A percentile compares a stretch with the other conserved stretches of the same genome.
phyloP scores from a whole-genome alignment of 129 eudicot species.

The Arctium lappa region DNA sequence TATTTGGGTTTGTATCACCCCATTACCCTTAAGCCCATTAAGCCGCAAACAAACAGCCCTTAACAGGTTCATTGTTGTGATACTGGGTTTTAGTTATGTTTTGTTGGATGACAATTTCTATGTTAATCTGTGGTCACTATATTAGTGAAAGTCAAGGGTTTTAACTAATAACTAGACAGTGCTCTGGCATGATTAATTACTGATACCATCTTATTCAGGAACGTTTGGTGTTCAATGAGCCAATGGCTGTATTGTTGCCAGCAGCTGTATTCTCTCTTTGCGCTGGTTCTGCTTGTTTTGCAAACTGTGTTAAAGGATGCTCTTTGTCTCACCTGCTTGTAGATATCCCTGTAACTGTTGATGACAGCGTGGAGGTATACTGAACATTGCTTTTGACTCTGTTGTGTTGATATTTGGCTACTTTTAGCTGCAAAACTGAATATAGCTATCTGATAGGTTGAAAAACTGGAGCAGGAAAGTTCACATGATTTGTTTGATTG shows the following conservation, averaged over 20 bases:
- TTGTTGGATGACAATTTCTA: slow-evolving; percentile 1
- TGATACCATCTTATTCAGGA: slow-evolving; percentile 45
- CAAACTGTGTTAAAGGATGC: slow-evolving; percentile 26
- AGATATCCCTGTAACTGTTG: slow-evolving; percentile 39
- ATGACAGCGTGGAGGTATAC: slow-evolving; percentile 45
- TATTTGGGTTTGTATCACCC: too few species aligned
- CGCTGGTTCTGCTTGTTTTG: slow-evolving; percentile 60
- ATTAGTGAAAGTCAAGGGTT: neutral
- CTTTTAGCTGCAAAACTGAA: slow-evolving; percentile 27
- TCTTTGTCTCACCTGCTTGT: slow-evolving; percentile 27
- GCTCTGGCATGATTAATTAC: slow-evolving; percentile 4
- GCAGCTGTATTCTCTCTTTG: slow-evolving; percentile 79
- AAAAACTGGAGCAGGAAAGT: slow-evolving; percentile 44
- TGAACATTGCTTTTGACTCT: slow-evolving; percentile 5
- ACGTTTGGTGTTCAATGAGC: slow-evolving; percentile 49
- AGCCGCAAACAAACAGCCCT: neutral
- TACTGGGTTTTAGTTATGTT: neutral
- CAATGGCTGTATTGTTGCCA: slow-evolving; percentile 56
- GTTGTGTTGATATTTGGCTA: slow-evolving; percentile 1
- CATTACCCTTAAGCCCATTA: neutral
- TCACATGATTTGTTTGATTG: slow-evolving; percentile 57
- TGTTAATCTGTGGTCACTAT: slow-evolving; percentile 5
- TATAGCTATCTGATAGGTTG: slow-evolving; percentile 45
- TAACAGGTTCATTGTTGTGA: neutral
- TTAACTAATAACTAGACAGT: neutral